phyloP scores from a whole-genome alignment of 2,329 filamentous ascomycete species.

The Pseudomassariella vexata region DNA sequence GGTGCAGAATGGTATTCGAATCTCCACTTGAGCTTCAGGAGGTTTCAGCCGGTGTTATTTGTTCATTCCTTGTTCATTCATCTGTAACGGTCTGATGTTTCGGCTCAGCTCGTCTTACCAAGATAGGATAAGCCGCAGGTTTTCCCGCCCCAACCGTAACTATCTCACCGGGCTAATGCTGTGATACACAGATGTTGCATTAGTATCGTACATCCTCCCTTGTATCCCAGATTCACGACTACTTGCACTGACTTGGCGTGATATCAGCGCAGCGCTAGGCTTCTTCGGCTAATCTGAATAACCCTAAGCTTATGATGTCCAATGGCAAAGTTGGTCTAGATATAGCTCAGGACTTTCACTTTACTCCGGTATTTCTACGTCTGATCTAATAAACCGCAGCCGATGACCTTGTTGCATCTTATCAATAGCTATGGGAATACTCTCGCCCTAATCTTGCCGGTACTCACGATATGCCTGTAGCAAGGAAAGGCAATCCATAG shows the following conservation, averaged over 20 bases:
- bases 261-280: conserved; percentile 9
- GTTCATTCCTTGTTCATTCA: conserved; percentile 7
- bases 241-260: conserved; percentile 7
- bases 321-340: conserved; percentile 10
- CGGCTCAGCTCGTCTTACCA: conserved; percentile 13
- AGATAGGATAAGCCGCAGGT: conserved; percentile 12
- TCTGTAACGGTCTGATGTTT: conserved; percentile 9
- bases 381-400: conserved; percentile 7
- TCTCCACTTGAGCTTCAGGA: conserved; percentile 10
- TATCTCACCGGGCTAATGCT: neutral
- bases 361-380: conserved; percentile 12
- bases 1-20: conserved; percentile 3
- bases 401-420: conserved; percentile 2
- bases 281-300: conserved; percentile 5
- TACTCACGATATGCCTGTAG: conserved; percentile 11
- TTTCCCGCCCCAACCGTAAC: neutral
- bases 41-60: conserved; percentile 9
- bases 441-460: conserved; percentile 8
- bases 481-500: conserved; percentile 9
- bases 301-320: conserved; percentile 10
- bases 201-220: conserved; percentile 12
- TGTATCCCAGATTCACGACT: conserved; percentile 10
- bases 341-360: conserved; percentile 10
- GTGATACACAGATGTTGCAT: conserved; percentile 9
- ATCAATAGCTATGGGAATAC: conserved; percentile 11